phyloP scores from a whole-genome alignment of 2,329 filamentous ascomycete genomes.

The Aspergillus luchuensis region DNA sequence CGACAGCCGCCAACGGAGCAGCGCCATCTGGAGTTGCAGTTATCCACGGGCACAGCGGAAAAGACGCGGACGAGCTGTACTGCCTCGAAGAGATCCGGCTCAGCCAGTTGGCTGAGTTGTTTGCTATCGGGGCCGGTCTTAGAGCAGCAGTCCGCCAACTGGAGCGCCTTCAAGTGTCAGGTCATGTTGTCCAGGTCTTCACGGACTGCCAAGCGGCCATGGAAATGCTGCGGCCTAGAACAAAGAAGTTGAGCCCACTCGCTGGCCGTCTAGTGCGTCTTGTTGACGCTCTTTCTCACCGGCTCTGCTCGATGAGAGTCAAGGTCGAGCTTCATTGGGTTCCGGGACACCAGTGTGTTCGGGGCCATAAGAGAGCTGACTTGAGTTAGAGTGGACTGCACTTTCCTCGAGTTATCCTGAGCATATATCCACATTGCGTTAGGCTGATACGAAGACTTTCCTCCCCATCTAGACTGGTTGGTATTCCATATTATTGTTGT shows the following conservation, averaged over 20 bases:
- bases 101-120: not conserved
- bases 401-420: not conserved
- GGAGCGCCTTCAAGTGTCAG: not conserved
- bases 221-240: not conserved
- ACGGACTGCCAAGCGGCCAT: not conserved
- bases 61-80: not conserved
- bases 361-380: slow-evolving; percentile 6
- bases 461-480: not conserved
- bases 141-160: not conserved
- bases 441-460: not conserved
- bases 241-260: not conserved
- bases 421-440: not conserved
- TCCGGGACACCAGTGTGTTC: not conserved
- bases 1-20: not conserved
- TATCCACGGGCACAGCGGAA: not conserved
- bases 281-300: not conserved
- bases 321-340: slow-evolving; percentile 8
- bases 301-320: not conserved
- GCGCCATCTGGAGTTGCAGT: not conserved
- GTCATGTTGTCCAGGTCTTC: not conserved
- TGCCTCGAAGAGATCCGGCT: not conserved
- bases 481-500: not conserved
- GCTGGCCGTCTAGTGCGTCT: not conserved
- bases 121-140: slow-evolving; percentile 6
- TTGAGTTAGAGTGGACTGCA: not conserved